Conservation (phyloP, 169 alveolate species). For the Miamiensis avidus region DNA sequence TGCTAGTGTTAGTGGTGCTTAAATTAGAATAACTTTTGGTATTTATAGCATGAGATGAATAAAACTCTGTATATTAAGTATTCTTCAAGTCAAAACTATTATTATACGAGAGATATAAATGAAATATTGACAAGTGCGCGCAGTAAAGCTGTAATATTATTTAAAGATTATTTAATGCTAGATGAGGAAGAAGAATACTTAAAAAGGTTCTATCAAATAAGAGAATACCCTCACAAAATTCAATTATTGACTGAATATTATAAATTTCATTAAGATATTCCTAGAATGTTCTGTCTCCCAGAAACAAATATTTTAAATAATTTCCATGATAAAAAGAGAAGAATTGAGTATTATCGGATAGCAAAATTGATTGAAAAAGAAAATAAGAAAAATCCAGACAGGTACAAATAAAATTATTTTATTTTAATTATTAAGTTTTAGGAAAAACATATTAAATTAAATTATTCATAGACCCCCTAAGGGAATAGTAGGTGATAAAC, state of each 20-base stretch:
- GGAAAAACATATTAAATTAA: too few relatives aligned
- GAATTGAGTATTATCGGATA: constrained; percentile 36
- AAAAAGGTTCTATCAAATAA: constrained; percentile 13
- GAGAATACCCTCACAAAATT: constrained; percentile 39
- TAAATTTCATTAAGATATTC: constrained; percentile 47
- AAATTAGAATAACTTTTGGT: too few relatives aligned
- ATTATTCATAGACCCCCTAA: constrained; percentile 24
- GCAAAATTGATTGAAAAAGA: constrained; percentile 31
- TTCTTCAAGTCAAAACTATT: constrained; percentile 36
- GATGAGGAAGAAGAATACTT: constrained; percentile 46
- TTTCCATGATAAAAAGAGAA: constrained; percentile 41
- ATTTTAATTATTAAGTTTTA: too few relatives aligned
- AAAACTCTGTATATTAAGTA: constrained; percentile 2
- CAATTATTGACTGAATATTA: constrained; percentile 39
- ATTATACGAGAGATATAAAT: constrained; percentile 36
- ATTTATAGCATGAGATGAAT: neutral
- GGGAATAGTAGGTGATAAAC: constrained; percentile 45
- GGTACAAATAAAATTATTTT: neutral
- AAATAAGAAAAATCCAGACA: constrained; percentile 43
- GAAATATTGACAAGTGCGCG: constrained; percentile 18
- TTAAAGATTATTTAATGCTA: constrained; percentile 18
- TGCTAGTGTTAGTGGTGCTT: neutral
- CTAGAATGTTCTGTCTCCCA: constrained; percentile 29
- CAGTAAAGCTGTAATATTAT: constrained; percentile 11
- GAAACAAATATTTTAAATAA: constrained; percentile 23